A percentile compares a stretch with the other conserved stretches of the same genome.
phyloP scores from a whole-genome alignment of 768 basidiomycete species.

The Suillus decipiens region DNA sequence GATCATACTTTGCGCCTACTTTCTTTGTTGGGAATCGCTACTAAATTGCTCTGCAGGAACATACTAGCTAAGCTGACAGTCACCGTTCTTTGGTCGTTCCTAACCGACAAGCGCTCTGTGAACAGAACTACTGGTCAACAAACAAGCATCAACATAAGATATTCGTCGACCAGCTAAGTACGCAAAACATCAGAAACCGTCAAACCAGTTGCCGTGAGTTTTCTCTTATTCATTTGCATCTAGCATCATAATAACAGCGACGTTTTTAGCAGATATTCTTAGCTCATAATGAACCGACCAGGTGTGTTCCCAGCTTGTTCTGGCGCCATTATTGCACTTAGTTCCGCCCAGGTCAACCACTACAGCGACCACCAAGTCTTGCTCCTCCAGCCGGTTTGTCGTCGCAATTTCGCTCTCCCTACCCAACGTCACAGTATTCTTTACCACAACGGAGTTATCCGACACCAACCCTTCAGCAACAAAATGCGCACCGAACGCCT shows the following conservation, averaged over 20 bases:
- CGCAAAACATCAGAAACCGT: constrained; percentile 18
- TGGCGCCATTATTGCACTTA: constrained; percentile 20
- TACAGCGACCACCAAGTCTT: constrained; percentile 78
- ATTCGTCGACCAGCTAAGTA: constrained; percentile 15
- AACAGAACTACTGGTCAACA: constrained; percentile 13
- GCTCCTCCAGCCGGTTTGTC: constrained; percentile 62
- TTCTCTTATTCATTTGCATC: background rate
- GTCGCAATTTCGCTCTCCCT: constrained; percentile 61
- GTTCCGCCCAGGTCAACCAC: constrained; percentile 65
- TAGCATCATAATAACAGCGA: background rate
- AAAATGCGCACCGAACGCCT: constrained; percentile 60
- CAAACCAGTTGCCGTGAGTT: constrained; percentile 14
- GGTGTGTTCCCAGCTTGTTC: constrained; percentile 37
- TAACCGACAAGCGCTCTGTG: constrained; percentile 1
- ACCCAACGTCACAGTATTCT: constrained; percentile 39
- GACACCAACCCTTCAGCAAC: constrained; percentile 50
- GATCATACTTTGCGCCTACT: background rate
- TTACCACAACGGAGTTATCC: constrained; percentile 32
- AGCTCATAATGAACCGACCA: constrained; percentile 57
- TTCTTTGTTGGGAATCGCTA: background rate
- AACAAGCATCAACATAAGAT: constrained; percentile 30
- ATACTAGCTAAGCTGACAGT: background rate
- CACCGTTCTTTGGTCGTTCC: background rate
- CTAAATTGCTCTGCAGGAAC: background rate
- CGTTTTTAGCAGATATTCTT: constrained; percentile 1